Conservation (phyloP, 129 eudicot species). For the Rutidosis leptorrhynchoides region DNA sequence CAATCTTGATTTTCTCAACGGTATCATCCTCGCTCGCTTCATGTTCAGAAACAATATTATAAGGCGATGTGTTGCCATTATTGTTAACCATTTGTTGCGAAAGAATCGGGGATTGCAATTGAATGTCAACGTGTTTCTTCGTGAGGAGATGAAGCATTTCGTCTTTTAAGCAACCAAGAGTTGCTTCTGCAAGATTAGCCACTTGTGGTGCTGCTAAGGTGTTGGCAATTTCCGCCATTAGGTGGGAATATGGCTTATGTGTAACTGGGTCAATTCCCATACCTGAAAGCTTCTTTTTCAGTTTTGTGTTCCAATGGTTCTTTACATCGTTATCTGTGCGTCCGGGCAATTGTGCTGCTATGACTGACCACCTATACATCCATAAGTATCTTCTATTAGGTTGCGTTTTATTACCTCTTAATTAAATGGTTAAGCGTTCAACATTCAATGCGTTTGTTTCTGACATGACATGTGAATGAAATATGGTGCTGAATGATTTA, state of each 20-base stretch:
- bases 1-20: constrained; percentile 63
- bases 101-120: constrained; percentile 43
- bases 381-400: constrained; percentile 8
- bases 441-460: too few relatives aligned
- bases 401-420: too few relatives aligned
- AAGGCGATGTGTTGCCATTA: constrained; percentile 16
- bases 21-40: constrained; percentile 54
- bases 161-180: constrained; percentile 93
- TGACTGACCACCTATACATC: constrained; percentile 75
- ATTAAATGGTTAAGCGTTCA: too few relatives aligned
- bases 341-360: constrained; percentile 92
- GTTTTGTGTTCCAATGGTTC: constrained; percentile 94
- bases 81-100: constrained; percentile 26
- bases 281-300: constrained; percentile 93
- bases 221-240: constrained; percentile 86
- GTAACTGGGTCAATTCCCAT: constrained; percentile 99
- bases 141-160: constrained; percentile 97
- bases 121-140: constrained; percentile 72
- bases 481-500: too few relatives aligned
- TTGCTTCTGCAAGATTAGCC: constrained; percentile 88
- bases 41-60: constrained; percentile 34
- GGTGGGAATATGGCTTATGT: constrained; percentile 94
- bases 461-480: too few relatives aligned
- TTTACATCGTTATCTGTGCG: constrained; percentile 95
- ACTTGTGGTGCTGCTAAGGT: constrained; percentile 89